A percentile compares a stretch with the other conserved stretches of the same genome.
Evolutionary conservation across 2,329 filamentous ascomycete genomes (phyloP).

Genomic region (Colletotrichum tanaceti): DNA sequence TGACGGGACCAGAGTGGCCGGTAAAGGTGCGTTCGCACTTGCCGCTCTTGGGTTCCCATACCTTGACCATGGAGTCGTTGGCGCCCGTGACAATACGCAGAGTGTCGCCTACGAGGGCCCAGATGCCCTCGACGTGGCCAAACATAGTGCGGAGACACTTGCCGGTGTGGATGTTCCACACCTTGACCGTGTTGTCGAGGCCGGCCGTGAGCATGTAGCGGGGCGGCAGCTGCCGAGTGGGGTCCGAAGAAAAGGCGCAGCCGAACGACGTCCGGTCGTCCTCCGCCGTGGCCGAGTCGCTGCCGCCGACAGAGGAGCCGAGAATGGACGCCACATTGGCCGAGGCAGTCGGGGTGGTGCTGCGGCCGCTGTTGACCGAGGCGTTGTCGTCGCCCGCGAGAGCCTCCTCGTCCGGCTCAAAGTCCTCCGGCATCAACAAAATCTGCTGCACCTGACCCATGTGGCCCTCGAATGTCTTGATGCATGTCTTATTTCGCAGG

Average conservation of each 20-base stretch:
- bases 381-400: conserved; percentile 63
- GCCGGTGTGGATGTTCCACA: conserved; percentile 86
- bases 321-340: conserved; percentile 41
- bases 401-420: conserved; percentile 82
- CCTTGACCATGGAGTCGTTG: conserved; percentile 93
- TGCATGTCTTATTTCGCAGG: conserved; percentile 82
- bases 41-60: conserved; percentile 91
- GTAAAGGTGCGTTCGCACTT: conserved; percentile 93
- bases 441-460: conserved; percentile 97
- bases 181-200: conserved; percentile 82
- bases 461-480: conserved; percentile 83
- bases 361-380: conserved; percentile 62
- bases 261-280: conserved; percentile 69
- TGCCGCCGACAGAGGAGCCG: conserved; percentile 41
- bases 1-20: conserved; percentile 90
- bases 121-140: conserved; percentile 95
- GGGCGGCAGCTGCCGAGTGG: conserved; percentile 77
- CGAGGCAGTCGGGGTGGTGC: conserved; percentile 53
- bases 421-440: conserved; percentile 83
- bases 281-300: conserved; percentile 41
- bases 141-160: conserved; percentile 93
- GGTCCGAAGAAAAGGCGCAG: conserved; percentile 69
- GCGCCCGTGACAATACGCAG: conserved; percentile 88
- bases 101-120: conserved; percentile 90
- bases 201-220: conserved; percentile 94